Conservation (phyloP, 306 rosid species). For the Fragaria nilgerrensis region DNA sequence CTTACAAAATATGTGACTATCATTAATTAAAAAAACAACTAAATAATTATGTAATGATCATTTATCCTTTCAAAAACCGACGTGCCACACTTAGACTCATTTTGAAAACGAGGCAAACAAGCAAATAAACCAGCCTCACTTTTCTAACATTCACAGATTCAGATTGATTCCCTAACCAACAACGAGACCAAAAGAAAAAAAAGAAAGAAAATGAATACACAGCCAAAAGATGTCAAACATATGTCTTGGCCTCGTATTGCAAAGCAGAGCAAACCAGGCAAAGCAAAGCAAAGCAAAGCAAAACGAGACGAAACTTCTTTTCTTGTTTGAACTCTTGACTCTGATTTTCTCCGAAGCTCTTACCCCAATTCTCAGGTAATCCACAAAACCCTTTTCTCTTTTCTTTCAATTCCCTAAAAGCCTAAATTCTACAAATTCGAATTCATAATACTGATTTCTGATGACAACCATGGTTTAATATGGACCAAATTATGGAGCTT, state of each 20-base stretch:
- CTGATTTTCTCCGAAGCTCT: background rate
- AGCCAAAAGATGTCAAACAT: background rate
- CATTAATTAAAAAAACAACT: no score
- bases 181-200: background rate
- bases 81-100: no score
- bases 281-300: background rate
- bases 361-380: conserved; percentile 3
- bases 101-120: no score
- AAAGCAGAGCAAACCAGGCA: background rate
- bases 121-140: no score
- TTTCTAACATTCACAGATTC: no score
- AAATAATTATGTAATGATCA: no score
- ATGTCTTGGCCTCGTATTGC: background rate
- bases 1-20: no score
- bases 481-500: background rate
- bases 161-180: no score
- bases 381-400: background rate
- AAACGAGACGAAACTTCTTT: background rate
- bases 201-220: background rate
- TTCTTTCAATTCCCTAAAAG: background rate
- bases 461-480: background rate
- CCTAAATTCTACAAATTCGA: background rate
- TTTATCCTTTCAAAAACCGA: no score
- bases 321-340: background rate
- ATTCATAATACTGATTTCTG: background rate